A percentile compares a stretch with the other conserved stretches of the same genome.
These are phyloP conservation scores for Schwanniomyces sp. DNA, from an alignment of 805 yeast species.

Conservation along the genomic window DNA sequence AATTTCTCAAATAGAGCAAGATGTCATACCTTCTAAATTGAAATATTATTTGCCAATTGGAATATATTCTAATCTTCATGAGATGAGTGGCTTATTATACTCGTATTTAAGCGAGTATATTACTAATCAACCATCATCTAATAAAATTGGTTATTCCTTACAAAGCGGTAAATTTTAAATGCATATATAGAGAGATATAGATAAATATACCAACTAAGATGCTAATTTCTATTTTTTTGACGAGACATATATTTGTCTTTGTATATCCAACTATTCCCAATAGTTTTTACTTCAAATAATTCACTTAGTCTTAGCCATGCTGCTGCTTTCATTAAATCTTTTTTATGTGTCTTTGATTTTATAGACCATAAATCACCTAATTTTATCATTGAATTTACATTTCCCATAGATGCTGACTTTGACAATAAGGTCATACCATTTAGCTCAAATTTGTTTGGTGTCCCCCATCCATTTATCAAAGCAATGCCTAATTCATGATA, in stretches of 20 bases:
- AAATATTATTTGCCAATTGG: conserved; percentile 39
- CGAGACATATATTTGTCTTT: conserved; percentile 56
- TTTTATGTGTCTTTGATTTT: conserved; percentile 54
- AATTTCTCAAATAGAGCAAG: conserved; percentile 8
- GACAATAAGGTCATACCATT: conserved; percentile 61
- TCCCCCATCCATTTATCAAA: conserved; percentile 58
- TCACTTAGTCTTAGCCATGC: conserved; percentile 71
- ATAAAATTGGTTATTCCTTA: conserved; percentile 8
- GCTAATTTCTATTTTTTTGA: not conserved
- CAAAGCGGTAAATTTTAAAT: conserved; percentile 9
- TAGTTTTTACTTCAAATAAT: conserved; percentile 54
- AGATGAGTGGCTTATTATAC: conserved; percentile 29
- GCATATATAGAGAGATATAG: not conserved
- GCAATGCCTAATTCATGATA: conserved; percentile 63
- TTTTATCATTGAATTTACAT: conserved; percentile 64
- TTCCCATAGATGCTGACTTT: conserved; percentile 66
- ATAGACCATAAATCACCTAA: conserved; percentile 70
- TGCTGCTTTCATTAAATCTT: conserved; percentile 62
- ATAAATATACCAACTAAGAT: not conserved
- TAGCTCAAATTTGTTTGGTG: conserved; percentile 46
- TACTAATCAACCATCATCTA: conserved; percentile 2
- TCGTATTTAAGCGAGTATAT: conserved; percentile 31
- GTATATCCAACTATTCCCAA: conserved; percentile 76
- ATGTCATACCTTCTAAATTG: conserved; percentile 22
- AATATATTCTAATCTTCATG: conserved; percentile 30